A percentile compares a stretch with the other conserved stretches of the same genome.
Evolutionary conservation across 1,284 basidiomycete genomes (phyloP).

Genomic region (Hortiboletus rubellus): DNA sequence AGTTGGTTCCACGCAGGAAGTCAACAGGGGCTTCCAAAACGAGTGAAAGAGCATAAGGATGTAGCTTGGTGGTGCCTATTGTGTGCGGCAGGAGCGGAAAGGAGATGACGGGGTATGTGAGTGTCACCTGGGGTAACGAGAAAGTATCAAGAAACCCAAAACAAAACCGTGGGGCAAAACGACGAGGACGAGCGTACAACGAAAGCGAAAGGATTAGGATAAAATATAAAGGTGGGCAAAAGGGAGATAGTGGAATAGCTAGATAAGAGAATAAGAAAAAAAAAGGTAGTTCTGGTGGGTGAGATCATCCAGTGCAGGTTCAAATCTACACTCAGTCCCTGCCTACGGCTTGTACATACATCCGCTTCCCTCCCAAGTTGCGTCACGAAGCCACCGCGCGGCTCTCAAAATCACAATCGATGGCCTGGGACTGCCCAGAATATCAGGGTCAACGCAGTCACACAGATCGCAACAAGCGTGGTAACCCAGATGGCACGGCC

Average conservation of each 20-base stretch:
- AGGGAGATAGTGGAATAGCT: slow-evolving; percentile 25
- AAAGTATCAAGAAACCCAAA: slow-evolving; percentile 11
- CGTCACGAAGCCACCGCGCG: slow-evolving; percentile 2
- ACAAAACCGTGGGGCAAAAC: slow-evolving; percentile 20
- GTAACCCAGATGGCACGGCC: slow-evolving; percentile 87
- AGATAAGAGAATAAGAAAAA: slow-evolving; percentile 35
- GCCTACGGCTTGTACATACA: slow-evolving; percentile 7
- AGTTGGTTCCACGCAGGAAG: slow-evolving; percentile 9
- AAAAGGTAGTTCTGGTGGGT: slow-evolving; percentile 18
- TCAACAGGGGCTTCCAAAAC: slow-evolving; percentile 21
- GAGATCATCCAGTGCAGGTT: slow-evolving; percentile 24
- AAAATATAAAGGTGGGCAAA: slow-evolving; percentile 22
- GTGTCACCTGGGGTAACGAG: slow-evolving; percentile 26
- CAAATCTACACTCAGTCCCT: slow-evolving; percentile 20
- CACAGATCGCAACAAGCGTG: slow-evolving; percentile 66
- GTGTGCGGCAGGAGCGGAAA: slow-evolving; percentile 18
- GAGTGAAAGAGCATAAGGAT: slow-evolving; percentile 31
- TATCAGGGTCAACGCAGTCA: slow-evolving; percentile 77
- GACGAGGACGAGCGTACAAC: slow-evolving; percentile 19
- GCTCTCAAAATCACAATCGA: slow-evolving; percentile 51
- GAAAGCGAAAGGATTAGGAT: slow-evolving; percentile 28
- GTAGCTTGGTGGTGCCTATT: slow-evolving; percentile 21
- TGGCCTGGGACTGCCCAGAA: slow-evolving; percentile 94
- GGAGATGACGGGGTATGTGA: slow-evolving; percentile 26
- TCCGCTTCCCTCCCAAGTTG: slow-evolving; percentile 10